Conservation (phyloP, 75 land plant species). For the Isoetes taiwanensis region DNA sequence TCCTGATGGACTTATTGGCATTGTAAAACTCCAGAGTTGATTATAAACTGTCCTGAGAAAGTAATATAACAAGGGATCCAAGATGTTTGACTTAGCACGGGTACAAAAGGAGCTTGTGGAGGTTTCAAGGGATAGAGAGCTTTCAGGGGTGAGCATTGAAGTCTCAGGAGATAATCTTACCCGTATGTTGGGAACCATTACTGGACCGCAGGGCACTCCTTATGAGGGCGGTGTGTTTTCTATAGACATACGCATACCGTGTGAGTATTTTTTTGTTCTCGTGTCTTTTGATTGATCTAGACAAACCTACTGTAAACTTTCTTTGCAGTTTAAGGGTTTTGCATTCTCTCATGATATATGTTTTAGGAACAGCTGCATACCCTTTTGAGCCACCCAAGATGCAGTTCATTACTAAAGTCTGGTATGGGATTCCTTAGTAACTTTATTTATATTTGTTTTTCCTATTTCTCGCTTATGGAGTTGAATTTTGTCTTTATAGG, state of each 20-base stretch:
- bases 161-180: constrained; percentile 41
- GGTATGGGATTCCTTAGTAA: constrained; percentile 35
- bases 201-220: constrained; percentile 79
- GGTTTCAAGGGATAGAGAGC: constrained; percentile 50
- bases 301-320: not conserved
- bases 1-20: too few species aligned
- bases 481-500: constrained; percentile 33
- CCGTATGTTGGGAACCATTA: constrained; percentile 62
- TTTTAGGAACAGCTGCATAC: constrained; percentile 56
- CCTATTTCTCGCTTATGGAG: not conserved
- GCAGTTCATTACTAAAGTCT: constrained; percentile 91
- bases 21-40: too few species aligned
- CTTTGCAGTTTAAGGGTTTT: not conserved
- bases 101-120: constrained; percentile 96
- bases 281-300: not conserved
- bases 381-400: constrained; percentile 99
- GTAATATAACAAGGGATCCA: too few species aligned
- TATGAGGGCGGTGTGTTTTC: constrained; percentile 82
- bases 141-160: constrained; percentile 65
- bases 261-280: constrained; percentile 29
- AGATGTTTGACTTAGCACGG: constrained; percentile 68
- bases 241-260: constrained; percentile 72
- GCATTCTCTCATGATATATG: not conserved
- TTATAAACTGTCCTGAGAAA: too few species aligned
- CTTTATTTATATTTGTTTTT: not conserved